Evolutionary conservation across 169 alveolate species (phyloP), one percentile per base, ranked within the genome.

Genomic region (Miamiensis avidus): DNA sequence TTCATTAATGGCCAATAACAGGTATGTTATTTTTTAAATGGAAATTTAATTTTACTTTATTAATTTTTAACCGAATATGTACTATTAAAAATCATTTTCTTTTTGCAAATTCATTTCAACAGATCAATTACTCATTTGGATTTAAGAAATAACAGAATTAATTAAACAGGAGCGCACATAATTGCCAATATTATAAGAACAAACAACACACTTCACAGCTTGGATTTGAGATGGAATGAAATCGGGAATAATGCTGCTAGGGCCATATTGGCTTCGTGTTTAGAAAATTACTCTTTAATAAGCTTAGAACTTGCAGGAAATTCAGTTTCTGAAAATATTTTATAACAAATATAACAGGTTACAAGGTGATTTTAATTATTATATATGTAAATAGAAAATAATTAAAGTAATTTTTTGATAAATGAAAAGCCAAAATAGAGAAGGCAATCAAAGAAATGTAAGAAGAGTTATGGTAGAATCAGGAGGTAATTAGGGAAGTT

Each of bases 171-270:
- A 0, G 84, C 84, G 0, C 76, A 79, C n/a, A 79, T 79, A 0
- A 79, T 79, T 49, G 74, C 84, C 1, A 79, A 79, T 29, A 65
- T 79, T 0, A 79, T 79, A 29, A 79, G 84, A 79, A 34, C 34
- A 1, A 79, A 79, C 64, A 49, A 65, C 26, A 34, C 84, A 26
- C 29, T 79, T 0, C 27, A 30, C 15, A 34, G 76, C 26, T 64
- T 79, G 30, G 84, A 79, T 49, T 79, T 79, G 64, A 79, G 84
- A 79, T 79, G 84, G 84, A 79, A 79, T 49, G 84, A 79, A 49
- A n/a, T 79, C 26, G 49, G 84, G 6, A 72, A 65, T 1, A 79
- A 49, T 29, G 84, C 76, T 29, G 84, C 75, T 0, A 49, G 75
- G 20, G 84, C 84, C 28, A 79, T 79, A n/a, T 72, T 64, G 25